phyloP scores from a whole-genome alignment of 257 asterid genomes.

The Solanum sitiens region DNA sequence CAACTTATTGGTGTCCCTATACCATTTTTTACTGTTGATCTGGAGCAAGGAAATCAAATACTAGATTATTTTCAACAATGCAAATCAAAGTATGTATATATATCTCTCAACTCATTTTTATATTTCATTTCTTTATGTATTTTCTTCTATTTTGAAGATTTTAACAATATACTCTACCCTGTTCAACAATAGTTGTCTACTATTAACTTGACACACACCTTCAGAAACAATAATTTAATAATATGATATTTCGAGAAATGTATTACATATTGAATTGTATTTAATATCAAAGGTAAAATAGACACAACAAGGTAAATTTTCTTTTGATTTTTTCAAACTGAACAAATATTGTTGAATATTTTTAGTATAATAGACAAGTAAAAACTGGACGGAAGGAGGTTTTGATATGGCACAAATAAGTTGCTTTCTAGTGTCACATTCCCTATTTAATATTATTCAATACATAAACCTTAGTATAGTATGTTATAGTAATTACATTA shows the following conservation, averaged over 20 bases:
- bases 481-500: not conserved
- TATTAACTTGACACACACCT: too few relatives aligned
- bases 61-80: not conserved
- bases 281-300: too few relatives aligned
- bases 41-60: not conserved
- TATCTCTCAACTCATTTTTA: not conserved
- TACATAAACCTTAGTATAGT: not conserved
- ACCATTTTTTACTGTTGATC: not conserved
- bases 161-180: not conserved
- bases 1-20: not conserved
- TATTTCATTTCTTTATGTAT: not conserved
- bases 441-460: not conserved
- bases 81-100: not conserved
- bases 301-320: too few relatives aligned
- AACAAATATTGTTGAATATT: too few relatives aligned
- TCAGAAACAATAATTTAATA: too few relatives aligned
- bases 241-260: too few relatives aligned
- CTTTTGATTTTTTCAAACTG: too few relatives aligned
- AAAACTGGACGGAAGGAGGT: too few relatives aligned
- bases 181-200: too few relatives aligned
- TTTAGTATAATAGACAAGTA: too few relatives aligned
- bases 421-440: not conserved
- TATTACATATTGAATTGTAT: too few relatives aligned
- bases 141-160: not conserved
- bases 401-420: not conserved